Base-by-base conservation (phyloP, 208 protist genomes). In the Phytomonas francai region DNA sequence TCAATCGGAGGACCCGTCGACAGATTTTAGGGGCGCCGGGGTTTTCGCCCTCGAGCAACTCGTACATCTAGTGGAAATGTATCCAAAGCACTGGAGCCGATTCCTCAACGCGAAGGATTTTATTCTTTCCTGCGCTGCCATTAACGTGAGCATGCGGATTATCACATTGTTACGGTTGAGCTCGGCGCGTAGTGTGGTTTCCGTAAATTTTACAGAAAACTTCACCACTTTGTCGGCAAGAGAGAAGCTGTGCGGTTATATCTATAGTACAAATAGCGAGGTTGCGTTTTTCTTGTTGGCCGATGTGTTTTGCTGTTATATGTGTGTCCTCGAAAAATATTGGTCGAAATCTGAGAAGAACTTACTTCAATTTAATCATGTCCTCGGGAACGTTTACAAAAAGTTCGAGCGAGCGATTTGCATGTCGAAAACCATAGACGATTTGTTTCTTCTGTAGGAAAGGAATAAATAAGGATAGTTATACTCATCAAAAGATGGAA, bases 21-120 rank as follows among this genome's bases (percentile, higher is more conserved):
- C 89, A 11, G 93, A 97, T 73, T 96, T 97, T 61, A 78, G 92
- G 34, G 88, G 92, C 9, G 87, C 73, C n/a, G 91, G 91, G 34
- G 28, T 91, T 31, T 70, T 96, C 42, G 78, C 75, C 1, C 80
- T 97, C 3, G 32, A 61, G 30, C 88, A 94, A 67, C 81, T 96
- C 45, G 58, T 95, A 0, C 89, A 92, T 77, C 73, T 95, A 3
- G 79, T 74, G 0, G 78, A 91, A 74, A 34, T 74, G 16, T 68
- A 97, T 65, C 83, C 84, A 16, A 32, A 73, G 25, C 36, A 80
- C 56, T 92, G 80, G 76, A 73, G 63, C 51, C 28, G 39, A 19
- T 70, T 82, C 32, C 58, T 74, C 6, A 70, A 58, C 6, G 68
- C 65, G 0, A n/a, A n/a, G n/a, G 76, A 88, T 54, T 93, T 84